Evolutionary conservation across 129 eudicot species (phyloP).

Genomic region (Chrysanthemum seticuspe): DNA sequence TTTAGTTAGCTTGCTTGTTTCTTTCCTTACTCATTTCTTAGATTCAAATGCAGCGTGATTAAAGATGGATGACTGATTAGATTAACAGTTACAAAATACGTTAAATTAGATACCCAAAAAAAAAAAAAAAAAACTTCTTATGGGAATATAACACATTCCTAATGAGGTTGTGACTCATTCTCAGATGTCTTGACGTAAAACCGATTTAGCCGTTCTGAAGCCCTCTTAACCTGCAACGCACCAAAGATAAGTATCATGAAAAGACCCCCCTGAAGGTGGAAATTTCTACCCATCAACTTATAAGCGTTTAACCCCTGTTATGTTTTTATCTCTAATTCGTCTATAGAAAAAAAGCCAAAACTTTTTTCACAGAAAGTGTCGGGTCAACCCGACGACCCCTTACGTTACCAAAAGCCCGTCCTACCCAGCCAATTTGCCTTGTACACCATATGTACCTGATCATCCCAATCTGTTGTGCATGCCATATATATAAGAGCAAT

Average conservation of each 20-base stretch:
- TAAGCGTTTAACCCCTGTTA: not conserved
- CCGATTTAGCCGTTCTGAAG: conserved; percentile 39
- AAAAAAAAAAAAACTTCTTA: not conserved
- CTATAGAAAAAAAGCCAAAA: not conserved
- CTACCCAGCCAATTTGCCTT: not conserved
- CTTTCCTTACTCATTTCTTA: not conserved
- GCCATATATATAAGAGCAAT: conserved; percentile 49
- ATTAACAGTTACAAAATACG: not conserved
- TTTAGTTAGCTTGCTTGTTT: not conserved
- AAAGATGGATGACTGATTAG: not conserved
- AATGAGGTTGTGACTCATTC: conserved; percentile 14
- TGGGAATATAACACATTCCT: not conserved
- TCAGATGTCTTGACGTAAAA: conserved; percentile 41
- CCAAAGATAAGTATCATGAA: not conserved
- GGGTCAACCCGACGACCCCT: not conserved
- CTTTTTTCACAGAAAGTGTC: not conserved
- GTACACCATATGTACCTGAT: conserved; percentile 40
- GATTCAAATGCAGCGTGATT: not conserved
- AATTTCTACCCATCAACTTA: not conserved
- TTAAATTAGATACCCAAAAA: conserved; percentile 1
- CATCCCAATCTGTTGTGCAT: conserved; percentile 65
- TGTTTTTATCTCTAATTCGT: not conserved
- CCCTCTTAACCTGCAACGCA: conserved; percentile 40
- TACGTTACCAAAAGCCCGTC: not conserved
- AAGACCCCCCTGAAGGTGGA: not conserved